Evolutionary conservation across 352 stramenopile species (phyloP).

Genomic region (Globisporangium paroecandrum): DNA sequence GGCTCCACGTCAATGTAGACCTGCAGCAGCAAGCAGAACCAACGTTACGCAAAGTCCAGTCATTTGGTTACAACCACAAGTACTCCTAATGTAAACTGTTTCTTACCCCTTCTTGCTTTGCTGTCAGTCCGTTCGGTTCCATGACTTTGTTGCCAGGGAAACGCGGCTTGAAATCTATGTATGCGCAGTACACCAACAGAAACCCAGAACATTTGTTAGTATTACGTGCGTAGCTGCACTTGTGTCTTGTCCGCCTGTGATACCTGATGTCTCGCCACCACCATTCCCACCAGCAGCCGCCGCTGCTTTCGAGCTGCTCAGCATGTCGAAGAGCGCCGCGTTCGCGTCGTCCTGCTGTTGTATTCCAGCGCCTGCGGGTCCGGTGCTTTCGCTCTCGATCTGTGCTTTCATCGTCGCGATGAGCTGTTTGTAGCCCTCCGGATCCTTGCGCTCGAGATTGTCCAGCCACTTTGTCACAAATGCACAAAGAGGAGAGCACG

Average conservation of each 20-base stretch:
- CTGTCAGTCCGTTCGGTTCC: slow-evolving; percentile 46
- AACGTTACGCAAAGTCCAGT: too few relatives aligned
- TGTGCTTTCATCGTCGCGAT: slow-evolving; percentile 67
- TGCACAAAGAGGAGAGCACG: neutral
- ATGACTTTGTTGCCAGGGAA: slow-evolving; percentile 80
- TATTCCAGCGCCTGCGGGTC: neutral
- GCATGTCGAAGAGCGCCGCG: slow-evolving; percentile 49
- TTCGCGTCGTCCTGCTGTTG: slow-evolving; percentile 23
- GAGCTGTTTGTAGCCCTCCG: slow-evolving; percentile 56
- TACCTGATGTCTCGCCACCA: slow-evolving; percentile 1
- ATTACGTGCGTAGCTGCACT: too few relatives aligned
- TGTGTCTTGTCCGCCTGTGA: neutral
- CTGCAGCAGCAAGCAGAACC: too few relatives aligned
- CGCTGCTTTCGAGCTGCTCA: slow-evolving; percentile 21
- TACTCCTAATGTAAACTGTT: too few relatives aligned
- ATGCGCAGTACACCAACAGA: neutral
- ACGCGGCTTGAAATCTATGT: slow-evolving; percentile 44
- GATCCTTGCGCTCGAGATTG: slow-evolving; percentile 65
- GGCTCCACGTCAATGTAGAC: slow-evolving; percentile 74
- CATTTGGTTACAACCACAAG: too few relatives aligned
- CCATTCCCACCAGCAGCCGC: neutral
- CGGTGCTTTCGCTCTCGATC: slow-evolving; percentile 31
- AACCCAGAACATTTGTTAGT: slow-evolving; percentile 1
- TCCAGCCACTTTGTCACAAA: slow-evolving; percentile 51
- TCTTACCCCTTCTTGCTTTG: slow-evolving; percentile 41